Evolutionary conservation across 352 stramenopile species (phyloP).

Genomic region (Globisporangium viniferum): DNA sequence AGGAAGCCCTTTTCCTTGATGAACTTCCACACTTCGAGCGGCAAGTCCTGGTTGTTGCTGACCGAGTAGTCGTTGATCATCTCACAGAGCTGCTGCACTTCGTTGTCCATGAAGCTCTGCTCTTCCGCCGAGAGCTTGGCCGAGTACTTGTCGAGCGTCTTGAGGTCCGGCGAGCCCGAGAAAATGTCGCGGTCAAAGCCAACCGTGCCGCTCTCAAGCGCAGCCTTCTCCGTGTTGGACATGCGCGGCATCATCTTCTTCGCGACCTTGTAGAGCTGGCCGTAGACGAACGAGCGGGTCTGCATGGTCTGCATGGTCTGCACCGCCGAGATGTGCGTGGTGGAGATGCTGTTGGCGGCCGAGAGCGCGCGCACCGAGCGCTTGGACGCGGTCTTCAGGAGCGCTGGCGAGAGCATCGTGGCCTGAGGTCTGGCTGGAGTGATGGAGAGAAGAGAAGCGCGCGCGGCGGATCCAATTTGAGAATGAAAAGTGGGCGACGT

Average conservation of each 20-base stretch:
- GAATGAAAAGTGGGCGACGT: conserved; percentile 7
- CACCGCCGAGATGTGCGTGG: conserved; percentile 25
- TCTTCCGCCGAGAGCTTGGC: conserved; percentile 92
- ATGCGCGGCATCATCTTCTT: conserved; percentile 96
- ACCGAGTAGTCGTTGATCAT: conserved; percentile 96
- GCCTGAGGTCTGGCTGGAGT: background rate
- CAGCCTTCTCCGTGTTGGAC: conserved; percentile 94
- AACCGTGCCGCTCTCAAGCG: conserved; percentile 93
- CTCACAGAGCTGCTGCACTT: conserved; percentile 94
- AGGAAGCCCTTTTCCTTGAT: conserved; percentile 97
- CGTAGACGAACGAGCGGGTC: conserved; percentile 78
- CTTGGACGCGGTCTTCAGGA: conserved; percentile 43
- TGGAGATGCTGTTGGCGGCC: background rate
- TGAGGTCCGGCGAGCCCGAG: conserved; percentile 89
- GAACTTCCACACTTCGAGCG: conserved; percentile 92
- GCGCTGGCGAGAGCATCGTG: conserved; percentile 34
- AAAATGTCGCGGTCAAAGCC: conserved; percentile 99
- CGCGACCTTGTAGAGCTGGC: conserved; percentile 91
- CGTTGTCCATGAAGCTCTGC: conserved; percentile 94
- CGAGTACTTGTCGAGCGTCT: conserved; percentile 93
- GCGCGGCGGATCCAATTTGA: conserved; percentile 8
- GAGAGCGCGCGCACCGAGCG: conserved; percentile 22
- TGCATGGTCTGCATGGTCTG: conserved; percentile 64
- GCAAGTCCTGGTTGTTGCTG: conserved; percentile 90
- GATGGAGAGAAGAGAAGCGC: background rate